phyloP scores from a whole-genome alignment of 805 yeast genomes.

The Tanozyma kutaoensis region DNA sequence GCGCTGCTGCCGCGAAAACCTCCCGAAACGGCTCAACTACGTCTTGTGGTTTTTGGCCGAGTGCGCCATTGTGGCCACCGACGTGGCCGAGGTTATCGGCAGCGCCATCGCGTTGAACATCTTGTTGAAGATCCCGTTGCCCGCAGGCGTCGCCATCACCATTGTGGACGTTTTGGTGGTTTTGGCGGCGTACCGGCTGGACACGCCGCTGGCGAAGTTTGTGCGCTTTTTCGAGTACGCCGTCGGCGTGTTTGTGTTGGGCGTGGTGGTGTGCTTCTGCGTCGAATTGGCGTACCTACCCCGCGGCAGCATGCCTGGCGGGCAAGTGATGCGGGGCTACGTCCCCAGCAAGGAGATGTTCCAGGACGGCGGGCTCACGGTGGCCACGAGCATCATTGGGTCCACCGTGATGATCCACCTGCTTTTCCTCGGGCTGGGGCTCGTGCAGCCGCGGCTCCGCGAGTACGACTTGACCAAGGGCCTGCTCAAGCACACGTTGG shows the following conservation, averaged over 20 bases:
- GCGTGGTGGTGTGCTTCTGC: constrained; percentile 31
- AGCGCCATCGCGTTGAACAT: constrained; percentile 38
- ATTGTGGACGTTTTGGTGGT: constrained; percentile 32
- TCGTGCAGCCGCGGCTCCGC: constrained; percentile 34
- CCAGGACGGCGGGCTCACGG: constrained; percentile 27
- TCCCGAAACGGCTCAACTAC: constrained; percentile 26
- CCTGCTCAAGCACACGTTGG: constrained; percentile 8
- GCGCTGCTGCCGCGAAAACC: constrained; percentile 24
- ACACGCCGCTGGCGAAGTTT: constrained; percentile 22
- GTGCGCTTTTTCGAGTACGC: constrained; percentile 25
- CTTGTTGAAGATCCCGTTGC: constrained; percentile 27
- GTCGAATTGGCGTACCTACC: constrained; percentile 27
- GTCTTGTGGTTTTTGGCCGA: constrained; percentile 30
- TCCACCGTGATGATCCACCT: constrained; percentile 42
- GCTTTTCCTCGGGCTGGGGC: constrained; percentile 33
- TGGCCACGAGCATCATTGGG: constrained; percentile 35
- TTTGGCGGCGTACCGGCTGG: constrained; percentile 32
- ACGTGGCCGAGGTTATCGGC: constrained; percentile 41
- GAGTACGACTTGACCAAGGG: constrained; percentile 30
- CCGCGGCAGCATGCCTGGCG: constrained; percentile 8
- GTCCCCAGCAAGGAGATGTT: constrained; percentile 30
- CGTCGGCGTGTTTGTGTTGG: constrained; percentile 28
- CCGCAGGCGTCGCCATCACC: constrained; percentile 36
- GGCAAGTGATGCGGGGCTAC: constrained; percentile 29
- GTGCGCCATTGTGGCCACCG: constrained; percentile 36